Evolutionary conservation across 176 grass and related monocot genomes (phyloP), one percentile per base, ranked within the genome.

Genomic region (Tuctoria greenei): DNA sequence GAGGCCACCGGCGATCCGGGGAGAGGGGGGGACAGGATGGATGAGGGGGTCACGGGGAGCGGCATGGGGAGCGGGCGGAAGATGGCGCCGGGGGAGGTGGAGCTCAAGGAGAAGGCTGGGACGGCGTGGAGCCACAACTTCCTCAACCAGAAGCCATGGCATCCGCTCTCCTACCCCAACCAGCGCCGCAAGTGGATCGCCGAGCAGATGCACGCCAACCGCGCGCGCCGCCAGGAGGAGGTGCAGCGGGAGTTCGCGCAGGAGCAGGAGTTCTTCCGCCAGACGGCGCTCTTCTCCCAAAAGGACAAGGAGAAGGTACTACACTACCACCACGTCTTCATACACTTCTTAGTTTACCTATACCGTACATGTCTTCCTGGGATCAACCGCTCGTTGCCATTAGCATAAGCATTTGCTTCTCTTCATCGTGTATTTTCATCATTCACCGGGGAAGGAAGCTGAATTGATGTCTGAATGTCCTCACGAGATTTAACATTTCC

Each of bases 161-260:
- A 95, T 27, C 92, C 89, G 20, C 91, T 99, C 41, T 95, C 95
- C 6, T 99, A 99, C 66, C 95, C 92, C 21, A 99, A 99, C 79
- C 95, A 95, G 82, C 95, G 95, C 14, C 95, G 95, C 69, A 99
- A 90, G 79, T 95, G 95, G 95, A 99, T 99, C 84, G 95, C 92
- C 84, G 95, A 99, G 85, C 95, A 99, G 82, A 73, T 86, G 68
- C 79, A 88, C 70, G 66, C 85, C 69, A 88, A 88, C 45, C 91
- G 50, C 75, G 62, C 36, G 13, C 84, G 79, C 79, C 89, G 91
- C 12, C 75, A 85, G 67, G 95, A 99, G 73, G 95, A 99, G 82
- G 95, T 99, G 39, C 43, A 71, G 47, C 60, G 70, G 1, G 89
- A 99, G 89, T 99, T 95, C 54, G 76, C 89, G 65, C 95, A 99